Evolutionary conservation across 257 asterid species (phyloP).

Genomic region (Paraleonurus japonicus): DNA sequence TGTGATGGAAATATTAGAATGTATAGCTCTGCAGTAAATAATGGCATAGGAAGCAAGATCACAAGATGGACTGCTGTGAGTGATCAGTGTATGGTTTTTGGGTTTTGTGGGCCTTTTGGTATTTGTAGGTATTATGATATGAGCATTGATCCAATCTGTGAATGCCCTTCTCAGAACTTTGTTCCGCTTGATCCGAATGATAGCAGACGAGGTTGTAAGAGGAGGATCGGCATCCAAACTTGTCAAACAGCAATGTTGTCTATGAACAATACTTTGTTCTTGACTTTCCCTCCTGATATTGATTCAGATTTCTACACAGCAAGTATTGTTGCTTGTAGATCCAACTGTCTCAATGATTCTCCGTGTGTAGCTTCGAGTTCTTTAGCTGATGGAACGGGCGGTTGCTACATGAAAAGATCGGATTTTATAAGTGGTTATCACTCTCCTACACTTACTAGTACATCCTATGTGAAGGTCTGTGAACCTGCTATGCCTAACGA

Average conservation of each 20-base stretch:
- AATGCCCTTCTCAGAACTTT: slow-evolving; percentile 67
- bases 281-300: slow-evolving; percentile 50
- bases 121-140: slow-evolving; percentile 57
- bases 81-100: slow-evolving; percentile 72
- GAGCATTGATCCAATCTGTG: slow-evolving; percentile 40
- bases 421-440: slow-evolving; percentile 54
- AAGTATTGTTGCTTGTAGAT: slow-evolving; percentile 46
- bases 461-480: slow-evolving; percentile 67
- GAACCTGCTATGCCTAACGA: slow-evolving; percentile 51
- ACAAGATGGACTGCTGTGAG: slow-evolving; percentile 70
- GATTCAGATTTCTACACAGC: slow-evolving; percentile 37
- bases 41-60: slow-evolving; percentile 43
- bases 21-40: slow-evolving; percentile 47
- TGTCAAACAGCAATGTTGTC: slow-evolving; percentile 49
- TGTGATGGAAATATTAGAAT: slow-evolving; percentile 78
- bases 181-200: slow-evolving; percentile 46
- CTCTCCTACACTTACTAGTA: slow-evolving; percentile 59
- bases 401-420: slow-evolving; percentile 52
- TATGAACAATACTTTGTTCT: slow-evolving; percentile 47
- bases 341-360: slow-evolving; percentile 39
- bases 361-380: slow-evolving; percentile 60
- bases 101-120: slow-evolving; percentile 75
- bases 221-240: slow-evolving; percentile 40
- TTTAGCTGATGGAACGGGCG: slow-evolving; percentile 69
- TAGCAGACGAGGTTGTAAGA: slow-evolving; percentile 55